Percentiles rank a stretch among this genome's conserved stretches.
Conservation (phyloP, 1,139 yeast species). For the Candida pseudoviswanathii region DNA sequence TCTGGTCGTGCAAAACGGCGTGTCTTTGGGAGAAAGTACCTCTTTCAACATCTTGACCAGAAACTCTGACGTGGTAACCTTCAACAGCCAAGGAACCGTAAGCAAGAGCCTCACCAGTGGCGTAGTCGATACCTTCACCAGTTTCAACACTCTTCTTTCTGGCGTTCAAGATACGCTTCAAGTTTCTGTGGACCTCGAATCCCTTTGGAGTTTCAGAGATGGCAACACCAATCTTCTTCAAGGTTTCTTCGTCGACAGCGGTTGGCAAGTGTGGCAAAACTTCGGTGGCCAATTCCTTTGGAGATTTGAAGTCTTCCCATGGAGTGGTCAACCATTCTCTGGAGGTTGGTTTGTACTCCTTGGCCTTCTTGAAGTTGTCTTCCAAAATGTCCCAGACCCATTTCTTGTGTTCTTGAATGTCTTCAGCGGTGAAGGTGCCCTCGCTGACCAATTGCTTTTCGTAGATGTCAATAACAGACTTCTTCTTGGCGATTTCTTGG, state of each 20-base stretch:
- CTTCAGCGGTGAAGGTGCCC: slow-evolving; percentile 86
- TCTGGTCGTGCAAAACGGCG: slow-evolving; percentile 96
- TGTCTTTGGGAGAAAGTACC: slow-evolving; percentile 99
- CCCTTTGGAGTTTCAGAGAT: slow-evolving; percentile 86
- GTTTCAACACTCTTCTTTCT: slow-evolving; percentile 86
- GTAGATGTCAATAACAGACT: slow-evolving; percentile 85
- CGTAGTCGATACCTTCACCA: slow-evolving; percentile 93
- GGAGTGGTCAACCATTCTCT: slow-evolving; percentile 99
- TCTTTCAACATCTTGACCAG: slow-evolving; percentile 99
- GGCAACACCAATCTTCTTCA: slow-evolving; percentile 76
- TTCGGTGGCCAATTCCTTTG: slow-evolving; percentile 95
- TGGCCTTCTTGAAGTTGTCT: slow-evolving; percentile 82
- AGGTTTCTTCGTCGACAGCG: slow-evolving; percentile 70
- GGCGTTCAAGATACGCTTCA: slow-evolving; percentile 88
- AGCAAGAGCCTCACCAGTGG: slow-evolving; percentile 97
- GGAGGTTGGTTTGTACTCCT: slow-evolving; percentile 87
- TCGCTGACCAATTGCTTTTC: slow-evolving; percentile 77
- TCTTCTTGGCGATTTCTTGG: slow-evolving; percentile 84
- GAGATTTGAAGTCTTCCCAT: slow-evolving; percentile 99
- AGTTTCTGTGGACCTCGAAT: slow-evolving; percentile 90
- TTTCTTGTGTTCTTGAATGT: slow-evolving; percentile 92
- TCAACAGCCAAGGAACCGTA: slow-evolving; percentile 90
- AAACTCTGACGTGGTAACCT: slow-evolving; percentile 95
- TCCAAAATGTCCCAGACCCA: slow-evolving; percentile 98
- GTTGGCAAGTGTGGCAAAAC: slow-evolving; percentile 96